Evolutionary conservation across 108 stramenopile genomes (phyloP).

Genomic region (Fragilaria radians): DNA sequence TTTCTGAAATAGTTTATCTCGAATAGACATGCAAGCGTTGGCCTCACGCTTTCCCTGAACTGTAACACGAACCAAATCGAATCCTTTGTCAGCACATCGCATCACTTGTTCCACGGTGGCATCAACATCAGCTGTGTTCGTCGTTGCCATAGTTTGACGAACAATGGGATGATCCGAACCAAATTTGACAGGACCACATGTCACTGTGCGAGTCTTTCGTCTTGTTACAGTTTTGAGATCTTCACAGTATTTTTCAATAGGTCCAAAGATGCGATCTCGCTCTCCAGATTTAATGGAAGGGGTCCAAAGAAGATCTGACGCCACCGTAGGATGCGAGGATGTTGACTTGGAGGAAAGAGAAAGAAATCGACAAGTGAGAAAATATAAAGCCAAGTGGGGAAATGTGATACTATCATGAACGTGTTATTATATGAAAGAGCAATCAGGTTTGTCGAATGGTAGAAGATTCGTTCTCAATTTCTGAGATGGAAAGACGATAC

Average conservation of each 20-base stretch:
- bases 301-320: slow-evolving; percentile 76
- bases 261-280: slow-evolving; percentile 65
- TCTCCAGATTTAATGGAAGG: slow-evolving; percentile 81
- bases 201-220: slow-evolving; percentile 79
- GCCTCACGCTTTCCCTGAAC: slow-evolving; percentile 93
- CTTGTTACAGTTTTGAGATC: slow-evolving; percentile 61
- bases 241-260: slow-evolving; percentile 78
- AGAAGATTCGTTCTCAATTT: neutral
- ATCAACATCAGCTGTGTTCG: slow-evolving; percentile 91
- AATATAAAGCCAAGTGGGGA: neutral
- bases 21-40: slow-evolving; percentile 74
- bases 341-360: neutral
- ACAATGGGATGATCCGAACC: slow-evolving; percentile 96
- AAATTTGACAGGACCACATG: slow-evolving; percentile 86
- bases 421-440: neutral
- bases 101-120: slow-evolving; percentile 94
- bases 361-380: neutral
- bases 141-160: slow-evolving; percentile 96
- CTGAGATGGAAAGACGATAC: neutral
- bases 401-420: neutral
- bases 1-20: slow-evolving; percentile 85
- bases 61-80: slow-evolving; percentile 92
- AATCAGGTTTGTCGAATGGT: neutral
- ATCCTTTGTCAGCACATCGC: slow-evolving; percentile 89
- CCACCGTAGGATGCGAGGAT: slow-evolving; percentile 8